phyloP scores from a whole-genome alignment of 257 asterid species.

The Solanum ossicruentum region DNA sequence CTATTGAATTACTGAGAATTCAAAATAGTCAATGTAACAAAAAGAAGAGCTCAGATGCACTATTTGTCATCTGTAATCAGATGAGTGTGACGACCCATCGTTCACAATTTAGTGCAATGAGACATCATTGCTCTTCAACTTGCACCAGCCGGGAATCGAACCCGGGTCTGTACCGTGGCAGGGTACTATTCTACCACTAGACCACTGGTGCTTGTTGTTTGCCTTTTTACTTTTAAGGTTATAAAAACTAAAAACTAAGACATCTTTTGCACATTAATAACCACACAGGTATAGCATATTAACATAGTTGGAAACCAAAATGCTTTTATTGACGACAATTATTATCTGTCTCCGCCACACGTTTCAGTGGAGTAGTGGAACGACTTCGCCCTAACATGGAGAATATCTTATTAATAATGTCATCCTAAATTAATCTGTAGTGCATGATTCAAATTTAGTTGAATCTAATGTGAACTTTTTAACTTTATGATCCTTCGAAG shows the following conservation, averaged over 20 bases:
- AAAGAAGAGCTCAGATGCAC: neutral
- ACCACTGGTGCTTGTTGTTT: constrained; percentile 44
- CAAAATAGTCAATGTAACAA: no score
- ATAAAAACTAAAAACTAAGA: no score
- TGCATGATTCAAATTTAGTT: no score
- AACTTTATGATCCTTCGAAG: no score
- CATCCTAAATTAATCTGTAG: no score
- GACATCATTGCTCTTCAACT: neutral
- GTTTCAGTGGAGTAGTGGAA: no score
- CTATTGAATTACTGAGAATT: no score
- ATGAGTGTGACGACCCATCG: neutral
- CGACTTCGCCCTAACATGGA: no score
- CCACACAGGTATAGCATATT: neutral
- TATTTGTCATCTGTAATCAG: neutral
- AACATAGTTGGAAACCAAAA: neutral
- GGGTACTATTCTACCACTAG: constrained; percentile 84
- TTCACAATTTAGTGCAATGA: neutral
- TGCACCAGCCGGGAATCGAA: constrained; percentile 79
- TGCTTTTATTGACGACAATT: neutral
- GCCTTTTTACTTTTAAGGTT: fast-evolving
- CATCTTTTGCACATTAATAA: neutral
- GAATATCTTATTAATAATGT: no score
- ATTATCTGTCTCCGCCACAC: no score
- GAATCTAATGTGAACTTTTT: no score
- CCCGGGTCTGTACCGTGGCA: constrained; percentile 80